These are phyloP conservation scores for Candida sp. DNA, from an alignment of 1,139 yeast genomes.

Conservation along the genomic window DNA sequence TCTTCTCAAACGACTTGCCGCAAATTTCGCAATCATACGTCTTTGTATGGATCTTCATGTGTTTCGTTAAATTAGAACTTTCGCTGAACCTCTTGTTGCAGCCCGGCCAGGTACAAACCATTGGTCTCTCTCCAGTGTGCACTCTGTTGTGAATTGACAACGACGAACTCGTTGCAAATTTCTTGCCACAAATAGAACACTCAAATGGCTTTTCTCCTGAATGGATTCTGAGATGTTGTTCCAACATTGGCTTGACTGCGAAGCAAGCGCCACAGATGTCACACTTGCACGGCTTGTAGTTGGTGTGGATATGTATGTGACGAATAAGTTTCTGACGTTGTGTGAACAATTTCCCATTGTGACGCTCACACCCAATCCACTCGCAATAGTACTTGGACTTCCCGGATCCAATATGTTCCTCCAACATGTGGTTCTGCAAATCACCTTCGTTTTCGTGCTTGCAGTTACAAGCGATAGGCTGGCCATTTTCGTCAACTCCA, in stretches of 20 bases:
- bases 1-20: conserved; percentile 52
- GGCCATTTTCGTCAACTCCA: conserved; percentile 32
- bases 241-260: conserved; percentile 67
- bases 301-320: conserved; percentile 89
- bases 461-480: conserved; percentile 49
- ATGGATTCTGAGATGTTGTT: conserved; percentile 83
- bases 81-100: conserved; percentile 90
- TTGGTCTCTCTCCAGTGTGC: conserved; percentile 75
- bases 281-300: conserved; percentile 78
- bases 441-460: conserved; percentile 57
- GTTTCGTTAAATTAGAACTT: conserved; percentile 87
- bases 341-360: conserved; percentile 59
- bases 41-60: conserved; percentile 71
- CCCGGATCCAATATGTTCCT: conserved; percentile 75
- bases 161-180: conserved; percentile 57
- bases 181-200: conserved; percentile 53
- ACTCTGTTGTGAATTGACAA: conserved; percentile 58
- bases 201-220: conserved; percentile 77
- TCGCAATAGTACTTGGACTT: conserved; percentile 68
- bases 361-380: conserved; percentile 83
- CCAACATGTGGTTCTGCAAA: conserved; percentile 71
- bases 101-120: conserved; percentile 76
- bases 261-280: conserved; percentile 68
- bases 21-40: conserved; percentile 55
- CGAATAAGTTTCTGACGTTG: conserved; percentile 89